Evolutionary conservation across 352 stramenopile genomes (phyloP).

Genomic region (Phytopythium ostracodes): DNA sequence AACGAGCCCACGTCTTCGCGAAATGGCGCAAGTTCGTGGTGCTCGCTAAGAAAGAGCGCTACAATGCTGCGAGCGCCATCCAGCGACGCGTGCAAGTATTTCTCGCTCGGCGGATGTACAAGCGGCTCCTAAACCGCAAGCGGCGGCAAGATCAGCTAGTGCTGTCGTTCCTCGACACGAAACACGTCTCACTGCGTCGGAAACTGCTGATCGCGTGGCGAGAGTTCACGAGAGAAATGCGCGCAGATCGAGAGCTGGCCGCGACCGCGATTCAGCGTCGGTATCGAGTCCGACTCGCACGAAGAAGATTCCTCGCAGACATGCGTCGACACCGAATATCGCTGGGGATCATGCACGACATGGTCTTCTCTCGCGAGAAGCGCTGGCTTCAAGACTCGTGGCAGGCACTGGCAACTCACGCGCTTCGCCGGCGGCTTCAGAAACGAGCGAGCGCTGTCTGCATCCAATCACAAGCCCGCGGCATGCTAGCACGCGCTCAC

Average conservation of each 20-base stretch:
- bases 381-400: conserved; percentile 27
- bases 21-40: conserved; percentile 36
- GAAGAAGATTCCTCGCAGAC: conserved; percentile 32
- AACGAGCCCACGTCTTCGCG: conserved; percentile 22
- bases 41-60: conserved; percentile 26
- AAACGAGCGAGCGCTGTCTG: conserved; percentile 39
- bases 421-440: conserved; percentile 38
- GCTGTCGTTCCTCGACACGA: conserved; percentile 13
- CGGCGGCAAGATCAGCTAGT: conserved; percentile 32
- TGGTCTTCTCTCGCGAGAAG: conserved; percentile 33
- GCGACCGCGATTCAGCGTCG: conserved; percentile 35
- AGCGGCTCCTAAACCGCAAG: conserved; percentile 30
- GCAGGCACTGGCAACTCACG: conserved; percentile 38
- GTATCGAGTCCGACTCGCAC: conserved; percentile 26
- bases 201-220: conserved; percentile 26
- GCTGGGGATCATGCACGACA: conserved; percentile 40
- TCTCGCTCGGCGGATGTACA: conserved; percentile 28
- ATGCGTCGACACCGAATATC: conserved; percentile 40
- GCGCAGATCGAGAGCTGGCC: conserved; percentile 14
- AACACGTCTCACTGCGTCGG: neutral
- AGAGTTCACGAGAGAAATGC: conserved; percentile 9
- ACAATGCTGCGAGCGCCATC: conserved; percentile 26
- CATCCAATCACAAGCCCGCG: conserved; percentile 48
- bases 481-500: conserved; percentile 31
- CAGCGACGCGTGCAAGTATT: conserved; percentile 38